These are phyloP conservation scores for Globisporangium radiosum DNA, from an alignment of 352 stramenopile species.

Conservation along the genomic window DNA sequence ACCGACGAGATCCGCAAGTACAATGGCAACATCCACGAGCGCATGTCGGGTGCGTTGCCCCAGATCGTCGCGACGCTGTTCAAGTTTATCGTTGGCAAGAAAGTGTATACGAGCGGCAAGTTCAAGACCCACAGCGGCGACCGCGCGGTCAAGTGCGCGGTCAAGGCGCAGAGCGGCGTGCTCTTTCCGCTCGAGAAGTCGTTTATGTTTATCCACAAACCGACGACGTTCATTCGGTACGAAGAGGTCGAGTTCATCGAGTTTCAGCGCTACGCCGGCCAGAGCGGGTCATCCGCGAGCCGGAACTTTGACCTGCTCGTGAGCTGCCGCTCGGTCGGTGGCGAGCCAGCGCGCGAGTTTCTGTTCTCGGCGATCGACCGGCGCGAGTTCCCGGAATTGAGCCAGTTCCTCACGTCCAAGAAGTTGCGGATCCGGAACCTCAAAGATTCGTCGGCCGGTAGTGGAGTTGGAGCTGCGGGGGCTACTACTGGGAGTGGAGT, in stretches of 20 bases:
- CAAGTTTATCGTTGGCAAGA: conserved; percentile 95
- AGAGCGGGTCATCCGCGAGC: conserved; percentile 79
- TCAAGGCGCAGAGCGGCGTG: conserved; percentile 95
- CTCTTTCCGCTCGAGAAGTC: conserved; percentile 98
- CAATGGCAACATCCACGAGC: conserved; percentile 93
- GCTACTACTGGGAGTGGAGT: no score
- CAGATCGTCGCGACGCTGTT: conserved; percentile 99
- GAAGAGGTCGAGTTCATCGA: conserved; percentile 98
- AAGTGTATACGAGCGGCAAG: conserved; percentile 94
- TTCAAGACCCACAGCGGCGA: conserved; percentile 86
- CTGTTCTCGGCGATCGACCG: conserved; percentile 96
- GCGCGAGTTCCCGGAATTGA: conserved; percentile 91
- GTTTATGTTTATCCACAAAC: conserved; percentile 99
- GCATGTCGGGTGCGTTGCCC: conserved; percentile 93
- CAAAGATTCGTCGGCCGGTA: conserved; percentile 72
- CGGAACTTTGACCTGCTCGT: conserved; percentile 96
- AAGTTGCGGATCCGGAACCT: conserved; percentile 91
- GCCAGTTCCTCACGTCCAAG: conserved; percentile 94
- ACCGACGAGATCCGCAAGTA: conserved; percentile 98
- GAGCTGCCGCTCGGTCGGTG: conserved; percentile 85
- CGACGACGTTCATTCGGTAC: conserved; percentile 97
- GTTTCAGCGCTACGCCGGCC: conserved; percentile 95
- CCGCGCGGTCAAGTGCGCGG: conserved; percentile 85
- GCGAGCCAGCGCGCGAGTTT: conserved; percentile 83
- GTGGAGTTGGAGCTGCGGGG: background rate